Conservation (phyloP, 768 basidiomycete species). For the Clitopilus passeckerianus region DNA sequence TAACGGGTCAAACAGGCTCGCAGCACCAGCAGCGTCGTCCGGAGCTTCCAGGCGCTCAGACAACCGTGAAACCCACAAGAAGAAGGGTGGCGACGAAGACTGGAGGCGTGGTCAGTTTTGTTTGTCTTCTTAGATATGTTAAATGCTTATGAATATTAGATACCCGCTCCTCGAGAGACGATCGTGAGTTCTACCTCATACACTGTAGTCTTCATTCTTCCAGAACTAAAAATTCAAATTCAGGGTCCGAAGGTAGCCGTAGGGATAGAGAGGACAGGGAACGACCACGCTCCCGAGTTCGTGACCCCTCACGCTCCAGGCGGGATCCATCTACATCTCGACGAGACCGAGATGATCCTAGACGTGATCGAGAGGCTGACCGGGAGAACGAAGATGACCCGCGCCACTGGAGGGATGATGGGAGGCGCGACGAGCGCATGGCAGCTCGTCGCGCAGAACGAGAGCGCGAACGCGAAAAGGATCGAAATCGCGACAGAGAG, state of each 20-base stretch:
- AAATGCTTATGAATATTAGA: slow-evolving; percentile 24
- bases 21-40: slow-evolving; percentile 27
- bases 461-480: slow-evolving; percentile 36
- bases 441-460: slow-evolving; percentile 50
- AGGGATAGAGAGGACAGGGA: slow-evolving; percentile 63
- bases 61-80: slow-evolving; percentile 54
- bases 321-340: slow-evolving; percentile 53
- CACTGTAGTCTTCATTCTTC: background rate
- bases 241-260: slow-evolving; percentile 51
- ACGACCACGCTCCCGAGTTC: slow-evolving; percentile 55
- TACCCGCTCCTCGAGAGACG: slow-evolving; percentile 51
- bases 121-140: background rate
- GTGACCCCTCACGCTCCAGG: slow-evolving; percentile 58
- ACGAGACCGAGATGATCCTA: slow-evolving; percentile 40
- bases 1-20: slow-evolving; percentile 35
- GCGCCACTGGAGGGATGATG: slow-evolving; percentile 79
- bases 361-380: slow-evolving; percentile 36
- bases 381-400: slow-evolving; percentile 59
- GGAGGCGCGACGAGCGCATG: slow-evolving; percentile 72
- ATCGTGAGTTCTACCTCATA: slow-evolving; percentile 38
- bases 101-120: slow-evolving; percentile 73
- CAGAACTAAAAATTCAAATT: slow-evolving; percentile 5
- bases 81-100: slow-evolving; percentile 77
- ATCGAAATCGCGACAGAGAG: slow-evolving; percentile 40
- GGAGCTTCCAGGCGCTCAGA: slow-evolving; percentile 48